phyloP scores from a whole-genome alignment of 2,329 filamentous ascomycete genomes.

The Pezicula radicicola region DNA sequence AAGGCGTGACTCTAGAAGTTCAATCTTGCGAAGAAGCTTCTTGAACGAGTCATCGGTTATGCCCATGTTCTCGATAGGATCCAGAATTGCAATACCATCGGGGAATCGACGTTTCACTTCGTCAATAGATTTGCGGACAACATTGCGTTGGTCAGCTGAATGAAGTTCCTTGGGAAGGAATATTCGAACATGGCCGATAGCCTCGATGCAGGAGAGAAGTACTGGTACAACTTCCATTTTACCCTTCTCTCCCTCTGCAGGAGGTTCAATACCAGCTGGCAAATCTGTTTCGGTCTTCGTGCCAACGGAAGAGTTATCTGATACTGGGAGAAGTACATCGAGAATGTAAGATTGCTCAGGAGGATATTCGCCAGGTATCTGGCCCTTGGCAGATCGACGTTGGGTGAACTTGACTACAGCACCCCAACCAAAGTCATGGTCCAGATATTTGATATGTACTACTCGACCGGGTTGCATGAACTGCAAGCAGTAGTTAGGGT shows the following conservation, averaged over 20 bases:
- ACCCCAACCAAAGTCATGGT: constrained; percentile 91
- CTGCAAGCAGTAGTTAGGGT: constrained; percentile 80
- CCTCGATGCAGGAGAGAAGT: constrained; percentile 79
- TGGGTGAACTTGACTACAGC: constrained; percentile 73
- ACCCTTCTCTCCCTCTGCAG: constrained; percentile 58
- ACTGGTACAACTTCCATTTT: constrained; percentile 84
- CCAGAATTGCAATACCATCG: constrained; percentile 83
- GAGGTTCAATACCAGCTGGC: constrained; percentile 58
- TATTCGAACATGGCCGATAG: constrained; percentile 79
- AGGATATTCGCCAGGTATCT: constrained; percentile 61
- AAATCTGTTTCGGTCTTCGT: constrained; percentile 63
- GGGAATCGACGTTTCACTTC: constrained; percentile 88
- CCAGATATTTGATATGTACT: constrained; percentile 77
- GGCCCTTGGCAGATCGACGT: constrained; percentile 64
- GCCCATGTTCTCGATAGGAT: constrained; percentile 94
- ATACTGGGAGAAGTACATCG: constrained; percentile 72
- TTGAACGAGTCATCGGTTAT: constrained; percentile 93
- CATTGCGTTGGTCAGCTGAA: constrained; percentile 64
- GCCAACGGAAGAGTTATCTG: constrained; percentile 46
- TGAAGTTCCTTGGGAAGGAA: constrained; percentile 78
- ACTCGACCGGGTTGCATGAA: constrained; percentile 88
- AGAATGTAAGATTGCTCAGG: constrained; percentile 79
- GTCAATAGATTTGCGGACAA: constrained; percentile 62
- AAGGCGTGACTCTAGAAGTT: constrained; percentile 88
- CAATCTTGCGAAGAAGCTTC: constrained; percentile 90